Base-by-base conservation (phyloP, 192 early-diverging fungal genomes). In the Chytriomyces sp. region DNA sequence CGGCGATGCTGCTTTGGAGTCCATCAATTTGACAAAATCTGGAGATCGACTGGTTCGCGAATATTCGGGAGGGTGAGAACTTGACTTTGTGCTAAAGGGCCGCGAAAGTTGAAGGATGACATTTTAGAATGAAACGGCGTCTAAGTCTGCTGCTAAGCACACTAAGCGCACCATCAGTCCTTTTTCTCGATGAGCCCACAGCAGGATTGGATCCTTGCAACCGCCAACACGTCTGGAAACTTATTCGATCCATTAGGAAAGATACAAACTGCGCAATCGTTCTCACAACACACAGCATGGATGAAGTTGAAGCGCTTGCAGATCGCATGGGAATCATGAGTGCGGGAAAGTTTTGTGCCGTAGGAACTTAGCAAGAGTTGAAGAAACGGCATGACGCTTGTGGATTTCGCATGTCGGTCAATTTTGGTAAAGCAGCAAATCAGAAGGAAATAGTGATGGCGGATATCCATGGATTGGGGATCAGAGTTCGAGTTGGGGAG, bases 281-380 rank as follows among this genome's bases (percentile, higher is more conserved):
- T 61, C 72, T 89, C 61, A 91, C 92, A 0, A 93, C 91, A 2
- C 91, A 93, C 75, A 87, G 84, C 7, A 91, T 93, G 92, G 90
- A 91, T 64, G 91, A 92, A 72, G 91, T 90, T 3, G 90, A 86
- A 35, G 77, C 83, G 4, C 79, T 85, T 35, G 84, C 82, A 9
- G 92, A 93, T 68, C 80, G 88, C 1, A 90, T 93, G 73, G 88
- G 84, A 50, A 83, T 93, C 62, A 93, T 93, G 91, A 85, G 90
- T 24, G 84, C 89, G 61, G 91, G 91, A 0, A 79, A 87, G 9
- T 64, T 93, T 26, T 84, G 90, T 8, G 92, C 91, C 1, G 76
- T 91, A 0, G 91, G 91, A 18, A 87, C 84, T 71, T 85, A 86
- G 35, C 85, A 92, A 48, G 83, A 87, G 46, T 82, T 94, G 50